Base-by-base conservation (phyloP, 1,139 yeast genomes). In the Zygosaccharomyces sapae region DNA sequence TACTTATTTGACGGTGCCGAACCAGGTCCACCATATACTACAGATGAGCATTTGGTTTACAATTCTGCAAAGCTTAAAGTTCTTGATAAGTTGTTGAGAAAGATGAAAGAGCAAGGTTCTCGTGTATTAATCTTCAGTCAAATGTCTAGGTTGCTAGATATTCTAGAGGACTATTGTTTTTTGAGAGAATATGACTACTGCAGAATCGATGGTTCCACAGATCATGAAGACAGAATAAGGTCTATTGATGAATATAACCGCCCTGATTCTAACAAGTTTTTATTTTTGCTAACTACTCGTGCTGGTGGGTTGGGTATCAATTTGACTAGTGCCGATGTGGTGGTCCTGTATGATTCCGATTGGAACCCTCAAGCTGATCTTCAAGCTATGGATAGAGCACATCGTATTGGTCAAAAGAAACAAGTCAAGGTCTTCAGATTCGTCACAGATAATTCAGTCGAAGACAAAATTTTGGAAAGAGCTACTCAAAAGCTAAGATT, bases 281-380 rank as follows among this genome's bases (percentile, higher is more conserved):
- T 92, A 9, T 92, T 92, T 60, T 70, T 92, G 56, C 73, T 92
- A 53, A 92, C 98, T 0, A 92, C 98, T 0, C 81, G 98, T 67
- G 98, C 98, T n/a, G 98, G 98, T 69, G 98, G 98, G 9, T 73
- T 92, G 49, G 98, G 98, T 62, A 92, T 92, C 61, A 92, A 92
- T 62, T 75, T 92, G 62, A 90, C 97, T 0, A 79, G 88, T 27
- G 98, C 98, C 1, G 97, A 92, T 67, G 80, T 84, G 49, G 98
- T 92, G 47, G 79, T 92, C 6, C 70, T 92, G 33, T 92, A 81
- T 62, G 98, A 92, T 67, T 87, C 96, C 1, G 98, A 92, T 68
- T 92, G 98, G 98, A 92, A 92, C 62, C 98, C 98, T 1, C 98
- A 92, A 65, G 97, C 97, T 0, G 98, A 92, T 74, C 74, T 92